Base-by-base conservation (phyloP, 495 filamentous ascomycete species). In the Penicillium roqueforti region DNA sequence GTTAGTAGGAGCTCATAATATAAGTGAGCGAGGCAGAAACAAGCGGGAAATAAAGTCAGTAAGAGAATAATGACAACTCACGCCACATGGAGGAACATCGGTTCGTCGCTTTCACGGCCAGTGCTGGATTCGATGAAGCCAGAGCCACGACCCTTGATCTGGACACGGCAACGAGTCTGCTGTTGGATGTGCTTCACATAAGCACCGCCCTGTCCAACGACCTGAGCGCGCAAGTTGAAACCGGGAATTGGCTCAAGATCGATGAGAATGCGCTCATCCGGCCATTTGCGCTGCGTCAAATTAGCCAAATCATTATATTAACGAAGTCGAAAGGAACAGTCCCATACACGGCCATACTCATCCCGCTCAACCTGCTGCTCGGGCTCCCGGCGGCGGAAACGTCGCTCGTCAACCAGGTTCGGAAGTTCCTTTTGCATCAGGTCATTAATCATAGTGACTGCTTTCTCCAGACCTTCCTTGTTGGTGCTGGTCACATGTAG, bases 131-230 rank as follows among this genome's bases (percentile, higher is more conserved):
- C 93, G 61, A 92, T 84, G 65, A 95, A 98, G 14, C 92, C 92
- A 34, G 93, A 97, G n/a, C 91, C 91, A 50, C 89, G 88, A 32
- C 93, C 93, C 62, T 97, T 98, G 72, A 98, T 97, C 66, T 97
- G 93, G 14, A 98, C 93, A 60, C 91, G 88, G 67, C 93, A 97
- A 41, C 87, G 79, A 28, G 93, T 97, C 68, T 95, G 89, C 65
- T 89, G 84, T 68, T 97, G 92, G 61, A 98, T 97, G 62, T 97
- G 89, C 70, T 98, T 98, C 38, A 98, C 93, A 62, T 97, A 95
- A 20, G 87, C 83, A 47, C 93, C 93, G 31, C 89, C 88, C 61
- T 92, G 88, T 18, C 93, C 93, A 47, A 98, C 93, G 40, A 98
- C 91, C 62, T 96, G 89, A 40, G 93, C 93, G 51, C 93, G 84